Conservation (phyloP, 2,329 filamentous ascomycete genomes). For the Aspergillus latus region DNA sequence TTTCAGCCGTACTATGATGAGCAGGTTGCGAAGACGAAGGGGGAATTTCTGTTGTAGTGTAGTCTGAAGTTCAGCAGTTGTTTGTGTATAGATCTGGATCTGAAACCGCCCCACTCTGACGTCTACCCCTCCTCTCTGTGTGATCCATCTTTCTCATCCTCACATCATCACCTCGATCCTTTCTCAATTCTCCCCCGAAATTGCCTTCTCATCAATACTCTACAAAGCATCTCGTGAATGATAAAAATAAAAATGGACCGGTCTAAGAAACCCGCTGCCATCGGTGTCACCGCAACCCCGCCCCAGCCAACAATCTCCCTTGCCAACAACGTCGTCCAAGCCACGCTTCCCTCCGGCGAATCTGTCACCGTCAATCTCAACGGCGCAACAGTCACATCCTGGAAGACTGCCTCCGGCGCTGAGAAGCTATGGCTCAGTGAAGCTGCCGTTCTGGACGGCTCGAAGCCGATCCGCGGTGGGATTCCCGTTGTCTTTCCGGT, state of each 20-base stretch:
- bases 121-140: background rate
- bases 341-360: slow-evolving; percentile 80
- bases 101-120: slow-evolving; percentile 5
- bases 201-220: background rate
- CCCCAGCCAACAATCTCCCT: slow-evolving; percentile 77
- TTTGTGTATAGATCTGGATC: slow-evolving; percentile 1
- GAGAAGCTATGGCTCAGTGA: slow-evolving; percentile 89
- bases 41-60: slow-evolving; percentile 9
- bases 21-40: slow-evolving; percentile 13
- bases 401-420: slow-evolving; percentile 75
- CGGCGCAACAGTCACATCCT: slow-evolving; percentile 88
- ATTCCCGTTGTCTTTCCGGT: slow-evolving; percentile 94
- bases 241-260: slow-evolving; percentile 62
- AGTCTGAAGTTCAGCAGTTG: background rate
- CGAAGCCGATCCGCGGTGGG: slow-evolving; percentile 85
- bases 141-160: background rate
- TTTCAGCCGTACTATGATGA: slow-evolving; percentile 19
- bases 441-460: slow-evolving; percentile 76
- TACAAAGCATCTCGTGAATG: too few relatives aligned
- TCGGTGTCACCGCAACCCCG: slow-evolving; percentile 70
- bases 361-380: slow-evolving; percentile 82
- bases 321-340: slow-evolving; percentile 71
- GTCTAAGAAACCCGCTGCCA: slow-evolving; percentile 75
- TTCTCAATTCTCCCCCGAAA: background rate
- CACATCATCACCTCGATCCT: background rate